Conservation (phyloP, 78 protist species). For the Dictyostelium brefeldianum region DNA sequence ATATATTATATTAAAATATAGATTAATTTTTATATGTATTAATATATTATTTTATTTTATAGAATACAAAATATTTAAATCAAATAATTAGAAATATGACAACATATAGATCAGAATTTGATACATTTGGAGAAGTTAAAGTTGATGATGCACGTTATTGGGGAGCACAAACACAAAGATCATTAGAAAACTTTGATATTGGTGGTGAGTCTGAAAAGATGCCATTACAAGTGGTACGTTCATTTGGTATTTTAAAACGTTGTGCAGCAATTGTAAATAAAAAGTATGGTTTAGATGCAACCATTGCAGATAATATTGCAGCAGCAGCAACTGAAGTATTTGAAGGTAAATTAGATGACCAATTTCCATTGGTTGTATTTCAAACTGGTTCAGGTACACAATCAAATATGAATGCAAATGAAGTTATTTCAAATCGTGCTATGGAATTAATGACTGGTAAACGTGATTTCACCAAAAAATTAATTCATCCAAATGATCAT, state of each 20-base stretch:
- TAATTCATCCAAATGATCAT: constrained; percentile 98
- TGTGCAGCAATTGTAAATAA: constrained; percentile 91
- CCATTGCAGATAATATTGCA: constrained; percentile 84
- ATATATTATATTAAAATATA: too few relatives aligned
- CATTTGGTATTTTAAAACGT: constrained; percentile 95
- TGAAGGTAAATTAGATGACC: constrained; percentile 90
- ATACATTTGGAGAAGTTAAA: constrained; percentile 90
- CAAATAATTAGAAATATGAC: constrained; percentile 34
- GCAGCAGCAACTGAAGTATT: constrained; percentile 92
- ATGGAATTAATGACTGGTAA: constrained; percentile 91
- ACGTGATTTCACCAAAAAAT: constrained; percentile 88
- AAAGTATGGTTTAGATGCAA: constrained; percentile 79
- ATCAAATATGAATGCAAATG: constrained; percentile 97
- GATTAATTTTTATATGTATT: too few relatives aligned
- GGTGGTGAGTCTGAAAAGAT: constrained; percentile 88
- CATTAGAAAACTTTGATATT: constrained; percentile 92
- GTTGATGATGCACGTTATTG: constrained; percentile 86
- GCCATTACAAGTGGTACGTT: constrained; percentile 88
- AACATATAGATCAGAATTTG: constrained; percentile 85
- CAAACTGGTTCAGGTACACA: constrained; percentile 98
- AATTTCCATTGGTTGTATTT: constrained; percentile 96
- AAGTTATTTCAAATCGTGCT: constrained; percentile 93
- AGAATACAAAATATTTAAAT: not conserved
- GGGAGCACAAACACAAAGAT: constrained; percentile 96
- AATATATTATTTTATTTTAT: too few relatives aligned